phyloP scores from a whole-genome alignment of 129 eudicot genomes.

The Lactuca saligna region DNA sequence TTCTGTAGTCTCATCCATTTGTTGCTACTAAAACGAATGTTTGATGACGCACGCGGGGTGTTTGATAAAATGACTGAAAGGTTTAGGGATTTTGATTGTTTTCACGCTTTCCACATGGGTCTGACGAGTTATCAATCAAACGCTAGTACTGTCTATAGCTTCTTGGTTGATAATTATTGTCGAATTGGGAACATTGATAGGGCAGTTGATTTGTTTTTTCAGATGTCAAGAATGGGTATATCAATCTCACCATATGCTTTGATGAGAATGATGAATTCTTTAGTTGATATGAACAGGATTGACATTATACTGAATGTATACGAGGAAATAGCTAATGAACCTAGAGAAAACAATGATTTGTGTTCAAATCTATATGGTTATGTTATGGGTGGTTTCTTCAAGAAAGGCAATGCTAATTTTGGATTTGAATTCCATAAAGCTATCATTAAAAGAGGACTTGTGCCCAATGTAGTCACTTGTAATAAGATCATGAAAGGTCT shows the following conservation, averaged over 20 bases:
- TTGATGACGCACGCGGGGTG: slow-evolving; percentile 56
- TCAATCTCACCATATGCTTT: slow-evolving; percentile 52
- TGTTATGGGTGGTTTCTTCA: slow-evolving; percentile 48
- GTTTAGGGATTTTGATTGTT: slow-evolving; percentile 51
- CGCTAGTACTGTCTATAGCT: slow-evolving; percentile 50
- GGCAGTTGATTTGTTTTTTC: slow-evolving; percentile 42
- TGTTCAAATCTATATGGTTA: slow-evolving; percentile 47
- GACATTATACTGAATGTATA: slow-evolving; percentile 35
- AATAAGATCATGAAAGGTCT: slow-evolving; percentile 55
- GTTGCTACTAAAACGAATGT: slow-evolving; percentile 51
- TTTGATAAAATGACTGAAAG: slow-evolving; percentile 51
- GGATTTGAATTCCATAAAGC: slow-evolving; percentile 50
- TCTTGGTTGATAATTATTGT: slow-evolving; percentile 56
- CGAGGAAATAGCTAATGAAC: slow-evolving; percentile 21
- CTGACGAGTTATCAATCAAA: slow-evolving; percentile 42
- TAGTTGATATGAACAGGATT: slow-evolving; percentile 39
- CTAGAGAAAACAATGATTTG: slow-evolving; percentile 13
- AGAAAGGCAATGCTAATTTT: slow-evolving; percentile 40
- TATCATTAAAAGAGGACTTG: slow-evolving; percentile 30
- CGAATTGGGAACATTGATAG: slow-evolving; percentile 48
- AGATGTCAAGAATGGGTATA: slow-evolving; percentile 33
- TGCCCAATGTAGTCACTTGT: slow-evolving; percentile 51
- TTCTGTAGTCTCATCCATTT: slow-evolving; percentile 46
- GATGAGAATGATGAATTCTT: slow-evolving; percentile 43
- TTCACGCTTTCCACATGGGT: slow-evolving; percentile 41